Evolutionary conservation across 805 yeast species (phyloP).

Genomic region (Candida adriatica): DNA sequence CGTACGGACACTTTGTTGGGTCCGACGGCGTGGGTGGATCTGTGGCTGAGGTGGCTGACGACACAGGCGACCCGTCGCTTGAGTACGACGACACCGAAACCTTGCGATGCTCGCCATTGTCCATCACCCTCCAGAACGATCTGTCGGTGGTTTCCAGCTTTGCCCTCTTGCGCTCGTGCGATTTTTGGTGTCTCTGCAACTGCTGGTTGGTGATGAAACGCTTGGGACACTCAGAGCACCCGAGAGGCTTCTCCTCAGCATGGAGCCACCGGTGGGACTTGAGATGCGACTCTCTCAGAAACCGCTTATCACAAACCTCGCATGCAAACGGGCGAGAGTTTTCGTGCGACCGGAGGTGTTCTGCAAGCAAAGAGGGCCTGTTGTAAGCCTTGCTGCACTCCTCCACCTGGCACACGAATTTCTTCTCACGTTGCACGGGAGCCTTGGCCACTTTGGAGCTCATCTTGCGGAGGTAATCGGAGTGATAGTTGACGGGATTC

Average conservation of each 20-base stretch:
- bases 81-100: neutral
- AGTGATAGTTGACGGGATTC: too few relatives aligned
- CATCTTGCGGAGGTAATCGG: too few relatives aligned
- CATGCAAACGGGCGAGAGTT: constrained; percentile 71
- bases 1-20: constrained; percentile 2
- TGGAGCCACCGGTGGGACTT: constrained; percentile 76
- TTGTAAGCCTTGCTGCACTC: constrained; percentile 48
- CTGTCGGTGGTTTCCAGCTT: too few relatives aligned
- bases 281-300: constrained; percentile 69
- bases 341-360: constrained; percentile 67
- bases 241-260: constrained; percentile 44
- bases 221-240: constrained; percentile 50
- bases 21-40: neutral
- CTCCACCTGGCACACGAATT: constrained; percentile 35
- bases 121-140: neutral
- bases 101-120: neutral
- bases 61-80: neutral
- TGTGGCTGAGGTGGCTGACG: neutral
- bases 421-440: too few relatives aligned
- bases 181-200: constrained; percentile 49
- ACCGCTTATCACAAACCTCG: constrained; percentile 50
- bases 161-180: constrained; percentile 31
- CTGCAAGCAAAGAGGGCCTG: constrained; percentile 50
- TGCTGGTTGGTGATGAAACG: constrained; percentile 57
- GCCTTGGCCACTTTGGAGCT: too few relatives aligned